phyloP scores from a whole-genome alignment of 371 early-diverging fungal species.

The Coemansia sp. region DNA sequence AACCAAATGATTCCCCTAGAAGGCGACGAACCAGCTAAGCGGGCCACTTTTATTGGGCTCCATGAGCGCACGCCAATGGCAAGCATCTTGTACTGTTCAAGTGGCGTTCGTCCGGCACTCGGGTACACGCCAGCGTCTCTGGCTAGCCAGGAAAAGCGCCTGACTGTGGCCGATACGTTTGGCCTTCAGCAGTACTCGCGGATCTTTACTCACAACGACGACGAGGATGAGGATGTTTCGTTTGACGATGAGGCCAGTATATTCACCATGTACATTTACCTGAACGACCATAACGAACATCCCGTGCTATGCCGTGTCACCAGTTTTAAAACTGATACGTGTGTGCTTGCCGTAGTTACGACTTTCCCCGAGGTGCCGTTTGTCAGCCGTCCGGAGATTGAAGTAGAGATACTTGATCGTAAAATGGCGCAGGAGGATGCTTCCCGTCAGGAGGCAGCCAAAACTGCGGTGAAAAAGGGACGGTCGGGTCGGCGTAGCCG shows the following conservation, averaged over 20 bases:
- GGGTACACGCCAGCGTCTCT: slow-evolving; percentile 36
- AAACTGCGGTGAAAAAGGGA: too few relatives aligned
- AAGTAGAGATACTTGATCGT: slow-evolving; percentile 39
- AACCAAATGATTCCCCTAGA: background rate
- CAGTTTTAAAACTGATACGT: slow-evolving; percentile 40
- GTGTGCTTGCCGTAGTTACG: slow-evolving; percentile 21
- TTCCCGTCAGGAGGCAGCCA: background rate
- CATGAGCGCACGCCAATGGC: slow-evolving; percentile 26
- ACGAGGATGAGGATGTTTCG: slow-evolving; percentile 4
- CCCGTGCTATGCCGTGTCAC: slow-evolving; percentile 29
- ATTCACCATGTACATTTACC: slow-evolving; percentile 39
- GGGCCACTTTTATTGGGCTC: slow-evolving; percentile 32
- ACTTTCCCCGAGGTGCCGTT: slow-evolving; percentile 36
- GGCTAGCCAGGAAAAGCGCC: slow-evolving; percentile 14
- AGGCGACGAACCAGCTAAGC: slow-evolving; percentile 8
- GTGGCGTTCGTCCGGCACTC: slow-evolving; percentile 31
- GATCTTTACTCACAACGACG: slow-evolving; percentile 25
- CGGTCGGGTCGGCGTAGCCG: background rate
- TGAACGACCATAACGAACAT: slow-evolving; percentile 12
- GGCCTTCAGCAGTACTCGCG: slow-evolving; percentile 22
- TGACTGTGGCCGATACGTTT: slow-evolving; percentile 34
- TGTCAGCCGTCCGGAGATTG: slow-evolving; percentile 22
- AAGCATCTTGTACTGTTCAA: slow-evolving; percentile 32
- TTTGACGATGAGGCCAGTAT: slow-evolving; percentile 26
- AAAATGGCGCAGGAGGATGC: slow-evolving; percentile 25